Base-by-base conservation (phyloP, 2,329 filamentous ascomycete genomes). In the Nemania sp. region DNA sequence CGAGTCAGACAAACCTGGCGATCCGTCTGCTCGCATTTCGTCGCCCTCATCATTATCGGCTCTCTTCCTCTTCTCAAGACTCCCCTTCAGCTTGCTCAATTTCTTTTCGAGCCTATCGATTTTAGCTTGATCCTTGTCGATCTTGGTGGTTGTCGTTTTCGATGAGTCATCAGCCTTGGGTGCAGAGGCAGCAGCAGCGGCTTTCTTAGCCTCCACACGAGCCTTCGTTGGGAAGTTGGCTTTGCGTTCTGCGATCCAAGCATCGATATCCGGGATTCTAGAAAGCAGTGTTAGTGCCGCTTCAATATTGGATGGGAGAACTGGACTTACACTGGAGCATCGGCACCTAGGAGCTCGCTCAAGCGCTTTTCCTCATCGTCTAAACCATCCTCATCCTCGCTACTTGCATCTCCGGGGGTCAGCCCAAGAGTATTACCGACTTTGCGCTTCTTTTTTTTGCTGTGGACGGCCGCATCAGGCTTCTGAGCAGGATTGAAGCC, bases 221-320 rank as follows among this genome's bases (percentile, higher is more conserved):
- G 83, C 83, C 68, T 84, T 83, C 2, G 92, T 97, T 2, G 93
- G 93, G 68, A 83, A 97, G 46, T 87, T 86, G 61, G 84, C 87
- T 67, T 81, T 88, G 54, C 93, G 84, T 70, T 96, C 91, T 44
- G 84, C 84, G 59, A 95, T 83, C 84, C 91, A 97, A 6, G 84
- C 82, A 20, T 84, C 81, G 50, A 97, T 79, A 66, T 97, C 91
- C 54, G 82, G 82, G 14, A 82, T 76, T 52, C 80, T 84, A 49
- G 22, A 17, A 36, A 58, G 23, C 7, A 40, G 22, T 14, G 47
- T 64, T 41, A 61, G 45, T 37, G 45, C 45, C 28, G 23, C 50
- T 36, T 30, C 33, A 40, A 49, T 24, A 19, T 46, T 19, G 37
- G 20, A 9, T 41, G 34, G 51, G 28, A n/a, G 17, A 31, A 51